phyloP scores from a whole-genome alignment of 305 asterid species.

The Fraxinus baroniana region DNA sequence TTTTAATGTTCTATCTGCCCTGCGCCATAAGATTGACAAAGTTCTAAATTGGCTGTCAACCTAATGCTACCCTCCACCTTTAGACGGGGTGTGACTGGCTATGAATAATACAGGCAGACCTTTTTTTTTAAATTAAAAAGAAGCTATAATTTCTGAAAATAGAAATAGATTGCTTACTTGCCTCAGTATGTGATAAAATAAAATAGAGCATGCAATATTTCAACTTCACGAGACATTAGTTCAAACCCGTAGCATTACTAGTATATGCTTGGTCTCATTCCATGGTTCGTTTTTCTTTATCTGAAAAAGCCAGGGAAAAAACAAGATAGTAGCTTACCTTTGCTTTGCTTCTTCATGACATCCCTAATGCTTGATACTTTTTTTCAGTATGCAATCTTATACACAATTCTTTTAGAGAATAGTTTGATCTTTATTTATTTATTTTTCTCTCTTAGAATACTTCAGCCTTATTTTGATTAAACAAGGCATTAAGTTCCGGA shows the following conservation, averaged over 20 bases:
- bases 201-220: neutral
- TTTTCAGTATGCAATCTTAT: neutral
- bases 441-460: neutral
- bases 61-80: neutral
- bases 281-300: neutral
- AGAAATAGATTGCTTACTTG: neutral
- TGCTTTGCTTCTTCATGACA: neutral
- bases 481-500: neutral
- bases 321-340: neutral
- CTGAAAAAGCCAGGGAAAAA: neutral
- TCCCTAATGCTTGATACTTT: neutral
- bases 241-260: neutral
- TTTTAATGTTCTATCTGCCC: neutral
- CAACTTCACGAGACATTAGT: neutral
- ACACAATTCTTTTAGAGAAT: neutral
- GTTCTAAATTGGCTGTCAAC: neutral
- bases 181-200: neutral
- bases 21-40: neutral
- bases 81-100: neutral
- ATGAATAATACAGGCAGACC: neutral
- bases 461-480: neutral
- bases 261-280: neutral
- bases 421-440: neutral
- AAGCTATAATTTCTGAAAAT: neutral
- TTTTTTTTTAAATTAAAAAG: neutral